Base-by-base conservation (phyloP, 768 basidiomycete genomes). In the Rossbeevera mucosa region DNA sequence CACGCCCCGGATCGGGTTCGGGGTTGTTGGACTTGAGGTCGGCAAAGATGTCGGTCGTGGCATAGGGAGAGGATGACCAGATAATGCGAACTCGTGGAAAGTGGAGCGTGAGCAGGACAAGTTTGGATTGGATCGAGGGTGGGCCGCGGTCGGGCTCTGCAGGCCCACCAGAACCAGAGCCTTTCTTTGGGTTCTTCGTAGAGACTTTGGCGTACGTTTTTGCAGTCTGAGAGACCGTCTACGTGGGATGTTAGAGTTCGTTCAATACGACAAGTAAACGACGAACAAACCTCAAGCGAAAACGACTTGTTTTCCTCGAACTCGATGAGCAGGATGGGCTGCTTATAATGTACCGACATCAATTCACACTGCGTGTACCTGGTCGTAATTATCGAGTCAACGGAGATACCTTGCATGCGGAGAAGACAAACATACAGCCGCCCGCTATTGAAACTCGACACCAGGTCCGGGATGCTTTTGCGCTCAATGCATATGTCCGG, bases 261-360 rank as follows among this genome's bases (percentile, higher is more conserved):
- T 7, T 3, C 14, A 13, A 38, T 8, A 36, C 6, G 5, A 9
- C 14, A 16, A 24, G 38, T 6, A 22, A 7, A 31, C 11, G 20
- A 47, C 47, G n/a, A 13, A 65, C 76, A 48, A 54, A 90, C 94
- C 71, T 94, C 88, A 11, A 98, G 77, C 0, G 89, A 88, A 68
- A 97, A 96, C 0, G 91, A 85, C 61, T 95, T 97, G 68, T 96
- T 89, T 72, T 98, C 93, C 65, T 98, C 95, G 56, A 98, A 98
- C 65, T 99, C 94, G 60, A 98, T 96, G 9, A 98, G 75, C 14
- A 99, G 74, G 48, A 99, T 77, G 0, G 95, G 94, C 18, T 88
- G 83, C 70, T 93, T 96, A 74, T 99, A 98, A 66, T 97, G 89
- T 14, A 86, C 86, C 0, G 90, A 93, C 95, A 99, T 97, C 20